phyloP scores from a whole-genome alignment of 495 filamentous ascomycete genomes.

The Ascodesmis nigricans region DNA sequence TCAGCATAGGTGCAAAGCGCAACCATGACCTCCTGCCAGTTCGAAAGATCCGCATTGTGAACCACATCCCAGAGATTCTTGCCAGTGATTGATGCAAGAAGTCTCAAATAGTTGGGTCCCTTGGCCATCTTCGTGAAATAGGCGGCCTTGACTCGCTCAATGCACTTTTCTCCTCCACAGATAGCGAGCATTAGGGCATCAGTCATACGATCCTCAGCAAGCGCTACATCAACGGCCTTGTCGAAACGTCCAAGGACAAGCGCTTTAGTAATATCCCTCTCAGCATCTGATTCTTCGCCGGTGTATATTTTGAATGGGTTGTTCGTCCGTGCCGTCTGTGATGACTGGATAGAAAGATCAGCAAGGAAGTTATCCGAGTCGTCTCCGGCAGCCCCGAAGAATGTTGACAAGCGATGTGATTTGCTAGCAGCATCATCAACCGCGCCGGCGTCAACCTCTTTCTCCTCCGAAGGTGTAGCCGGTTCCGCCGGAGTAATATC shows the following conservation, averaged over 20 bases:
- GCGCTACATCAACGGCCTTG: constrained; percentile 63
- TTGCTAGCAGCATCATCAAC: constrained; percentile 22
- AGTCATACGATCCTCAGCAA: constrained; percentile 71
- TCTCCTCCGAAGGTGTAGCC: constrained; percentile 31
- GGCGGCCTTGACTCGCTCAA: constrained; percentile 78
- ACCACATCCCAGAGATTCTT: constrained; percentile 98
- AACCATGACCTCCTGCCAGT: constrained; percentile 96
- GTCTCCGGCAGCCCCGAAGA: constrained; percentile 52
- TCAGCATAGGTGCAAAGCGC: constrained; percentile 87
- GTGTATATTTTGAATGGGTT: constrained; percentile 73
- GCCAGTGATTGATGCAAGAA: constrained; percentile 75
- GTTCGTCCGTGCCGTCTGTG: constrained; percentile 59
- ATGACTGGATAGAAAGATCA: constrained; percentile 52
- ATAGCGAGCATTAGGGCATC: constrained; percentile 98
- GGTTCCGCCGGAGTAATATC: constrained; percentile 27
- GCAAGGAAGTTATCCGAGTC: constrained; percentile 66
- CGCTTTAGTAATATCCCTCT: constrained; percentile 68
- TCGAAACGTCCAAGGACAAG: constrained; percentile 81
- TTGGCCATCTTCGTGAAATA: constrained; percentile 68
- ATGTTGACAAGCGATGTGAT: constrained; percentile 48
- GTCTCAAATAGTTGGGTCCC: constrained; percentile 74
- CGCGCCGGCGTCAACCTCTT: constrained; percentile 14
- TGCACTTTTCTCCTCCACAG: constrained; percentile 78
- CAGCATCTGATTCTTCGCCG: constrained; percentile 55
- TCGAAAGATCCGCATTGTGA: constrained; percentile 72